Evolutionary conservation across 1,139 yeast genomes (phyloP).

Genomic region (Blastobotrys illinoisensis): DNA sequence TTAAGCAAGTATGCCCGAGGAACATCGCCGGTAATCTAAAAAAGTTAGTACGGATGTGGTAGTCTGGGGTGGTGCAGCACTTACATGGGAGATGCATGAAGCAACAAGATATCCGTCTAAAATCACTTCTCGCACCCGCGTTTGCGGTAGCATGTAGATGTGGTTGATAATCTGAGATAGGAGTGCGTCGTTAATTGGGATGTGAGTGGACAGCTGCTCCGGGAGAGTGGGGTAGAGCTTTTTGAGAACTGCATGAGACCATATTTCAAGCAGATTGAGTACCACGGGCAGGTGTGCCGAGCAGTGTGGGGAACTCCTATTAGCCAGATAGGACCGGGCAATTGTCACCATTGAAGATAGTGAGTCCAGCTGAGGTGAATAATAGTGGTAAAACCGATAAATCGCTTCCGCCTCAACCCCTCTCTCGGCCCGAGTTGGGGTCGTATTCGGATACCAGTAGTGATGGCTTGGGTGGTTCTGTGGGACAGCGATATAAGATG

Average conservation of each 20-base stretch:
- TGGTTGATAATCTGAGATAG: constrained; percentile 2
- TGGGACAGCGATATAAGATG: neutral
- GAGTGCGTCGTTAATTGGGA: neutral
- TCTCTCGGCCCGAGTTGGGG: neutral
- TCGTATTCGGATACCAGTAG: neutral
- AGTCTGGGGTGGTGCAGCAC: constrained; percentile 9
- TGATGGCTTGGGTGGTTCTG: neutral
- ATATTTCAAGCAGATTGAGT: constrained; percentile 11
- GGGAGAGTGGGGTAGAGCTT: neutral
- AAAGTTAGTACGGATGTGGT: constrained; percentile 7
- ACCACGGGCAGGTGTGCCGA: constrained; percentile 11
- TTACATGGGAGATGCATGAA: constrained; percentile 25
- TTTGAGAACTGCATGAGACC: constrained; percentile 11
- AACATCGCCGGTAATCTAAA: constrained; percentile 18
- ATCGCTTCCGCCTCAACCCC: neutral
- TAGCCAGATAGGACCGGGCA: constrained; percentile 11
- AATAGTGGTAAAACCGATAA: neutral
- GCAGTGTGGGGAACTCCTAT: constrained; percentile 5
- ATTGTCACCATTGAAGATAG: constrained; percentile 12
- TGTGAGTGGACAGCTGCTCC: neutral
- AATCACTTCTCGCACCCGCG: constrained; percentile 7
- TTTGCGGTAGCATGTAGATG: constrained; percentile 9
- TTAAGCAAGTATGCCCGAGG: constrained; percentile 19
- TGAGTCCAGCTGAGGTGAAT: constrained; percentile 10
- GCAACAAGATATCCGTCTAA: constrained; percentile 27